Base-by-base conservation (phyloP, 768 basidiomycete genomes). In the Podaxis sp. region DNA sequence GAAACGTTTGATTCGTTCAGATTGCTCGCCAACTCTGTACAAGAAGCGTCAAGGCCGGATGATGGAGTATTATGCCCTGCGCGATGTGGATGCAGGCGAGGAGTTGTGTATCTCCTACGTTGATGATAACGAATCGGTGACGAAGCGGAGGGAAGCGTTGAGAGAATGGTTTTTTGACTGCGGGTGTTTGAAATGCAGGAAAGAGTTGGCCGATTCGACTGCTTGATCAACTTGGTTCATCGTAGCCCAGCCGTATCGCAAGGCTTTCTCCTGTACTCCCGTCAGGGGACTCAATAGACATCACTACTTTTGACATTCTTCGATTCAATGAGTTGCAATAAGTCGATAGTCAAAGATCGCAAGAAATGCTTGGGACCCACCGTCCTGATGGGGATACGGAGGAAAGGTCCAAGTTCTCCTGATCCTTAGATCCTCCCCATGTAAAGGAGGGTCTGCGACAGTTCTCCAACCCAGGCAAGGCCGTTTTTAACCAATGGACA, bases 41-140 rank as follows among this genome's bases (percentile, higher is more conserved):
- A 87, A 84, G 69, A 72, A 67, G 22, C 76, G 82, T 46, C 66
- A 71, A 5, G 79, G 80, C 22, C 77, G 81, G n/a, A 66, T 70
- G 0, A 73, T 85, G 46, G 74, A 77, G 41, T 86, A 87, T 66
- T 76, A 80, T 64, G 78, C 81, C 12, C 74, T 74, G 8, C 70
- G 75, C 8, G 75, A 75, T 51, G 71, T 86, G n/a, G 65, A 66
- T 4, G 71, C 70, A 3, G 85, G 82, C 3, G 83, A 86, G 59
- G 85, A 88, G 50, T 66, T 88, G 51, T 86, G 83, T 65, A 87
- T 85, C 68, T 83, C 79, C 57, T 88, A 87, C 63, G 77, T 84
- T 55, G 80, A 76, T 47, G 68, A 73, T 12, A 68, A 74, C 27
- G 76, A 77, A 27, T 59, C 63, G 2, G 76, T 77, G 47, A 64